These are phyloP conservation scores for Myxozyma lipomycoides DNA, from an alignment of 805 yeast genomes.

Conservation along the genomic window DNA sequence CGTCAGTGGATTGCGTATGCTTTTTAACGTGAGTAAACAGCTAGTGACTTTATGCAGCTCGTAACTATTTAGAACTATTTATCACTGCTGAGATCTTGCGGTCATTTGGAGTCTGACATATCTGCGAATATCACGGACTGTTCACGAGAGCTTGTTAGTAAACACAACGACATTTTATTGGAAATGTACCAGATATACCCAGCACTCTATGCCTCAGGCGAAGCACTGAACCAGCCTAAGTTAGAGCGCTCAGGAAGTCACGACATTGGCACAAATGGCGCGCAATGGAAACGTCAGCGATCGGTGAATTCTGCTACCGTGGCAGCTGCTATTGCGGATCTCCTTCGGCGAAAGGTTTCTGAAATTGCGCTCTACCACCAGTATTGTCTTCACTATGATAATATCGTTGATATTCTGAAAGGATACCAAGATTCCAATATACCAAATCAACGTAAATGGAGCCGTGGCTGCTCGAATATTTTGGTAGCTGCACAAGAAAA, in stretches of 20 bases:
- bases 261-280: too few relatives aligned
- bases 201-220: slow-evolving; percentile 18
- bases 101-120: slow-evolving; percentile 3
- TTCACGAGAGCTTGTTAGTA: slow-evolving; percentile 15
- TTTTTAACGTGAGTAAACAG: slow-evolving; percentile 12
- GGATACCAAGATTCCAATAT: slow-evolving; percentile 6
- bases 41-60: too few relatives aligned
- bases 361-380: slow-evolving; percentile 21
- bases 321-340: slow-evolving; percentile 16
- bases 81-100: slow-evolving; percentile 19
- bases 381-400: slow-evolving; percentile 18
- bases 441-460: slow-evolving; percentile 16
- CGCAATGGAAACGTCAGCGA: slow-evolving; percentile 13
- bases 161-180: slow-evolving; percentile 18
- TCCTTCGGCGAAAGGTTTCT: slow-evolving; percentile 18
- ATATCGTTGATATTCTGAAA: slow-evolving; percentile 19
- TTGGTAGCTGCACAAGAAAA: slow-evolving; percentile 15
- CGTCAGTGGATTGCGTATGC: slow-evolving; percentile 18
- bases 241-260: too few relatives aligned
- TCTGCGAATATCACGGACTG: slow-evolving; percentile 16
- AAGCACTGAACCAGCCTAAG: neutral
- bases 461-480: slow-evolving; percentile 16
- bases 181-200: slow-evolving; percentile 17
- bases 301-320: slow-evolving; percentile 22
- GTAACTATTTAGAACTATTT: slow-evolving; percentile 18